Evolutionary conservation across 2,329 filamentous ascomycete genomes (phyloP).

Genomic region (Stemphylium lycopersici): DNA sequence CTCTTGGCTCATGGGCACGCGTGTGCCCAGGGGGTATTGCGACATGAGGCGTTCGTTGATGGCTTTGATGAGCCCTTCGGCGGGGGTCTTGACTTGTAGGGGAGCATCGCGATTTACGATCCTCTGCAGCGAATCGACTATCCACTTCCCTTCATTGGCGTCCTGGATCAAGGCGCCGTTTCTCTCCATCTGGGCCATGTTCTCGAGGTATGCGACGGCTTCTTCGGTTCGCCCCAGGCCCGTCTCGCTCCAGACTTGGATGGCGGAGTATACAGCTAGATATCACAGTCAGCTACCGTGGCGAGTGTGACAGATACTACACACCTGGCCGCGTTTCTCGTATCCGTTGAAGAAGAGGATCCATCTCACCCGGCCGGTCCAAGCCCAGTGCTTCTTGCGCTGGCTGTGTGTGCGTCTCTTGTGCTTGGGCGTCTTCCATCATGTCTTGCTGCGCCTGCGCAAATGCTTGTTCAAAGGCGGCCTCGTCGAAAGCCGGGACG

Average conservation of each 20-base stretch:
- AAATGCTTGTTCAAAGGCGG: conserved; percentile 62
- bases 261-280: conserved; percentile 40
- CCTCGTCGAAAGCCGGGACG: conserved; percentile 58
- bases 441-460: conserved; percentile 55
- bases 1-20: conserved; percentile 29
- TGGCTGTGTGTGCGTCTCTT: conserved; percentile 23
- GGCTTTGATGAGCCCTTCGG: conserved; percentile 34
- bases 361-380: conserved; percentile 34
- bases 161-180: conserved; percentile 36
- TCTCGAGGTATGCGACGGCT: conserved; percentile 33
- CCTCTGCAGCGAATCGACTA: conserved; percentile 40
- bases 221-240: conserved; percentile 36
- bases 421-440: conserved; percentile 28
- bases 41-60: conserved; percentile 48
- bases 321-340: conserved; percentile 44
- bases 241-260: conserved; percentile 43
- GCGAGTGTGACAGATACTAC: conserved; percentile 24
- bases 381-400: conserved; percentile 22
- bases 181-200: conserved; percentile 33
- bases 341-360: conserved; percentile 41
- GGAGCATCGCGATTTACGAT: conserved; percentile 34
- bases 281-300: conserved; percentile 20
- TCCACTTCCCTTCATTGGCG: conserved; percentile 42
- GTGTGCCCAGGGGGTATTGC: conserved; percentile 37
- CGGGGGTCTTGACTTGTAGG: conserved; percentile 32